Evolutionary conservation across 768 basidiomycete genomes (phyloP), one percentile per base, ranked within the genome.

Genomic region (Lyophyllum shimeji): DNA sequence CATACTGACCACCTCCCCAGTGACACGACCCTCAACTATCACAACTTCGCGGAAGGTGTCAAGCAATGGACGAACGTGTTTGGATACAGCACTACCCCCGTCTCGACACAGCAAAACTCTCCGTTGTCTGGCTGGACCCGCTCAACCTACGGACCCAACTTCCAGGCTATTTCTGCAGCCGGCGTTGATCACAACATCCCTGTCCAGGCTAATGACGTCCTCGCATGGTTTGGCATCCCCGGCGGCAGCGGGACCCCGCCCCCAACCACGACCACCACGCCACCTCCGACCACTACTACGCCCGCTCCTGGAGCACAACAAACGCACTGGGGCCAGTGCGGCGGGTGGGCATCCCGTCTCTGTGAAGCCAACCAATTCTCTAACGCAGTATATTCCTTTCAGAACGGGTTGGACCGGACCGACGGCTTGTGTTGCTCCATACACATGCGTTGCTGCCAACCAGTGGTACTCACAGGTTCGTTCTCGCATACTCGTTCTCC

Each of bases 21-120:
- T 39, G 82, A 84, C 60, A 76, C 75, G 12, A 80, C 78, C 2
- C 73, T 84, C 49, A 76, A 74, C 69, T 76, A 74, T 44, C 67
- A 73, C 50, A 82, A 83, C 71, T 82, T 76, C 64, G 68, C 60
- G 23, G 78, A 83, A 66, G 79, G 74, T 49, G 70, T 83, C 62
- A 80, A 81, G 63, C 73, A 83, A 62, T 83, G 82, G 82, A 81
- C 80, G 25, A 81, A 79, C 57, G 74, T 84, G 42, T 80, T 82
- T 59, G 76, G 77, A 6, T 72, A 75, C 61, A 71, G 70, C 54
- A 62, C 62, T 33, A 80, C 78, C 5, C 72, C 81, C 0, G 65
- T 68, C 11, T 66, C 72, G 7, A 74, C 69, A 46, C 65, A 71
- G 50, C 60, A 69, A 42, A 79, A 78, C 64, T 74, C 71, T 20